Base-by-base conservation (phyloP, 2,329 filamentous ascomycete genomes). In the Aspergillus latus region DNA sequence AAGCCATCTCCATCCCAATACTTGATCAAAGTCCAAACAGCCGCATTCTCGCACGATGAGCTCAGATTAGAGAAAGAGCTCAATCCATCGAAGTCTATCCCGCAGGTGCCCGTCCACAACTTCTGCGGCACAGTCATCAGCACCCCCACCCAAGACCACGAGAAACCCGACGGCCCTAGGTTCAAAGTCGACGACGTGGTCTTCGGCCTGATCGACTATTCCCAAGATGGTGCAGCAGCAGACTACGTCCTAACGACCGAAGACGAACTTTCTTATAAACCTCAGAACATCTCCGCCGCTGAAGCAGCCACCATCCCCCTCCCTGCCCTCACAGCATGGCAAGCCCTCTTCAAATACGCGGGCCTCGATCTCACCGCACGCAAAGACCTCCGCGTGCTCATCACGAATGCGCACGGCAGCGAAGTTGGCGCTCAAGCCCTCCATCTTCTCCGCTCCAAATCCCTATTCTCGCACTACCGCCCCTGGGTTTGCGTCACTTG, bases 121-220 rank as follows among this genome's bases (percentile, higher is more conserved):
- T 63, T 77, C 44, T 74, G 74, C 52, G 76, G 74, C 4, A 71
- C 63, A 6, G 64, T 78, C 13, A 70, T 74, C 40, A 66, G 64
- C 51, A 76, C 72, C 0, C 72, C 73, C 2, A 45, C 58, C 1
- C 56, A 64, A 40, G 68, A 74, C 49, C 61, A 72, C 32, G 60
- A 63, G n/a, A 62, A 54, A n/a, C 56, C 64, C 1, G 61, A 63
- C 6, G 71, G 72, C 0, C 70, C 76, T 0, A 68, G 64, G 34
- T 78, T 74, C 62, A 72, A 72, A 58, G 65, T 76, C 11, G 73
- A 69, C 1, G 76, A 78, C 49, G 57, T 65, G 39, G 73, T 78
- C 9, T 73, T 72, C 53, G 76, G 71, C 0, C 61, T 78, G 7
- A 54, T 76, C 5, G 71, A 68, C 43, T 69, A 72, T 54, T 64